phyloP scores from a whole-genome alignment of 2,329 filamentous ascomycete species.

The Onygenales sp. region DNA sequence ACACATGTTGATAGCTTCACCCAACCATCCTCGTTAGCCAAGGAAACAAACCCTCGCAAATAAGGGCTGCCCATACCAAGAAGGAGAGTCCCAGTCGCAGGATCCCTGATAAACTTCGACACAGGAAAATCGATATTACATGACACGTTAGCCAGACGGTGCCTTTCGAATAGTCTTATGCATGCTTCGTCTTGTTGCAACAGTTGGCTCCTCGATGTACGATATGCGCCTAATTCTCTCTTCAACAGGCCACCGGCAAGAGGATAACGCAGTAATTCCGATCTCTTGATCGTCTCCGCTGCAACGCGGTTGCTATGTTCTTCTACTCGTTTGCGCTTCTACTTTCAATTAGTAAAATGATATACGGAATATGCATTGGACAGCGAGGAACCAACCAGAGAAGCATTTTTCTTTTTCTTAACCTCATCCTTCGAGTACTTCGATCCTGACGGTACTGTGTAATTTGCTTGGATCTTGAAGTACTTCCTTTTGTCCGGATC shows the following conservation, averaged over 20 bases:
- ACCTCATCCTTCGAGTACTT: slow-evolving; percentile 10
- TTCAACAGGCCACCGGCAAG: slow-evolving; percentile 15
- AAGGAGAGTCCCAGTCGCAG: slow-evolving; percentile 25
- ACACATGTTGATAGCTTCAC: slow-evolving; percentile 9
- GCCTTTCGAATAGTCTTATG: slow-evolving; percentile 22
- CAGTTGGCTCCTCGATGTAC: slow-evolving; percentile 12
- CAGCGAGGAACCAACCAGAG: slow-evolving; percentile 8
- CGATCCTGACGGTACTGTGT: slow-evolving; percentile 37
- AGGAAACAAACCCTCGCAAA: background rate
- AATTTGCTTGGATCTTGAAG: slow-evolving; percentile 53
- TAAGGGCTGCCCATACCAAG: slow-evolving; percentile 20
- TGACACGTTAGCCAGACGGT: slow-evolving; percentile 22
- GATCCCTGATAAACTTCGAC: slow-evolving; percentile 24
- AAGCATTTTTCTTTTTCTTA: background rate
- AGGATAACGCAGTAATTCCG: slow-evolving; percentile 20
- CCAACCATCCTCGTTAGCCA: slow-evolving; percentile 16
- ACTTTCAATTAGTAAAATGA: background rate
- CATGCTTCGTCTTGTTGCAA: slow-evolving; percentile 21
- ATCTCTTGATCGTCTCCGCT: slow-evolving; percentile 25
- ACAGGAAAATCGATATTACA: slow-evolving; percentile 17
- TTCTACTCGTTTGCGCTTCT: slow-evolving; percentile 22
- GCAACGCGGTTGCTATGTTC: slow-evolving; percentile 18
- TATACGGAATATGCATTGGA: background rate
- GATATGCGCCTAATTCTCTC: slow-evolving; percentile 20
- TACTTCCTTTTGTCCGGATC: slow-evolving; percentile 52